Evolutionary conservation across 2,329 filamentous ascomycete species (phyloP).

Genomic region (Colletotrichum godetiae): DNA sequence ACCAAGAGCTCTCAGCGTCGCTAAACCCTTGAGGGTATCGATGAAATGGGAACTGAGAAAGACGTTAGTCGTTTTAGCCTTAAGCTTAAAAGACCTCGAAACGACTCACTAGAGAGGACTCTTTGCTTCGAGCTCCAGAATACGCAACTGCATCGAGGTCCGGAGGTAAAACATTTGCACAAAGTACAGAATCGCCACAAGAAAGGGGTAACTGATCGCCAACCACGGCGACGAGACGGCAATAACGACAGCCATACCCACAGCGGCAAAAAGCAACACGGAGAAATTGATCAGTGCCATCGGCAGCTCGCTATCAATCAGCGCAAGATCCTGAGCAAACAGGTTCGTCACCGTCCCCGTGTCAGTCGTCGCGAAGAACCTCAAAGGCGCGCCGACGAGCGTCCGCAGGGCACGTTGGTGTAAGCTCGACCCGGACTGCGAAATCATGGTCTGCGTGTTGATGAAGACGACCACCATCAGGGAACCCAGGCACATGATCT

Average conservation of each 20-base stretch:
- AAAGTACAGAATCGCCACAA: slow-evolving; percentile 57
- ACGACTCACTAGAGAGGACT: slow-evolving; percentile 63
- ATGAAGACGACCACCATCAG: slow-evolving; percentile 38
- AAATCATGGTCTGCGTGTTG: slow-evolving; percentile 40
- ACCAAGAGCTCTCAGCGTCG: slow-evolving; percentile 67
- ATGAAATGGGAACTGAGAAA: slow-evolving; percentile 60
- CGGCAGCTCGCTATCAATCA: slow-evolving; percentile 54
- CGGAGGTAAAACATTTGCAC: slow-evolving; percentile 69
- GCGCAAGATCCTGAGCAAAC: slow-evolving; percentile 58
- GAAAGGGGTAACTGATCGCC: slow-evolving; percentile 60
- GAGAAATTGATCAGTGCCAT: slow-evolving; percentile 45
- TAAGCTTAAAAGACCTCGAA: neutral
- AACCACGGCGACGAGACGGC: slow-evolving; percentile 55
- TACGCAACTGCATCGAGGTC: slow-evolving; percentile 69
- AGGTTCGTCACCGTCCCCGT: slow-evolving; percentile 54
- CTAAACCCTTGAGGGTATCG: slow-evolving; percentile 65
- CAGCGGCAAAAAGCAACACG: slow-evolving; percentile 38
- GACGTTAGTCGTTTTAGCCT: neutral
- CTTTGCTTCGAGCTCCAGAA: slow-evolving; percentile 72
- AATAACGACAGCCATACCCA: slow-evolving; percentile 61
- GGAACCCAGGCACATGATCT: slow-evolving; percentile 35
- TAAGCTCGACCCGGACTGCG: slow-evolving; percentile 44
- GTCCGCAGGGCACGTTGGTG: slow-evolving; percentile 48
- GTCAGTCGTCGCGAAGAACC: slow-evolving; percentile 55
- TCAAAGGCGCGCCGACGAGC: slow-evolving; percentile 51